These are phyloP conservation scores for Phellinidium pouzarii DNA, from an alignment of 1,284 basidiomycete genomes.

Conservation along the genomic window DNA sequence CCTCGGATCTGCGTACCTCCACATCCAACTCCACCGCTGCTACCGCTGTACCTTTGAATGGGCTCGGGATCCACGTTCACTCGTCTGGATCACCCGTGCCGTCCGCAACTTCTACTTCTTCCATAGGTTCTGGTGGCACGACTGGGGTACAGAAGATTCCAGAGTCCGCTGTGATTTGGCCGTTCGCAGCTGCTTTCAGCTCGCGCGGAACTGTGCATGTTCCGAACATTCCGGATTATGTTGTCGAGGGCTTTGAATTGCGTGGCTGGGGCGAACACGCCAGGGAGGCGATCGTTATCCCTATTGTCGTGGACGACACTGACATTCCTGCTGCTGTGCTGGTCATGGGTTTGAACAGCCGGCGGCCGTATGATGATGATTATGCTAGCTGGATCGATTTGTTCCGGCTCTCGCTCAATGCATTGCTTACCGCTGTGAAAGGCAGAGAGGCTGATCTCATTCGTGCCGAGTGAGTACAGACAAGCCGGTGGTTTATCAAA, in stretches of 20 bases:
- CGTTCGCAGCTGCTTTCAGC: constrained; percentile 13
- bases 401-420: constrained; percentile 18
- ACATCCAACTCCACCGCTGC: neutral
- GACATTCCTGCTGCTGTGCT: constrained; percentile 20
- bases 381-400: constrained; percentile 23
- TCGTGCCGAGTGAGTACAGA: constrained; percentile 21
- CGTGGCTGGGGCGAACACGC: constrained; percentile 25
- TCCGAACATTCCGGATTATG: constrained; percentile 8
- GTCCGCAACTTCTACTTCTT: constrained; percentile 1
- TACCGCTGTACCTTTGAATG: neutral
- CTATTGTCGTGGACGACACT: constrained; percentile 20
- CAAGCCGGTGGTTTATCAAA: neutral
- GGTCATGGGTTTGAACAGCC: constrained; percentile 23
- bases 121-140: neutral
- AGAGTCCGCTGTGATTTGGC: constrained; percentile 9
- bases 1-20: neutral
- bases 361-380: constrained; percentile 22
- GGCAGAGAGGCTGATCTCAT: constrained; percentile 23
- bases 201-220: constrained; percentile 12
- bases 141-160: neutral
- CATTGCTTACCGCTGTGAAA: constrained; percentile 21
- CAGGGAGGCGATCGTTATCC: constrained; percentile 23
- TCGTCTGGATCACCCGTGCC: neutral
- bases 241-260: constrained; percentile 18
- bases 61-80: neutral